phyloP scores from a whole-genome alignment of 2,329 filamentous ascomycete genomes.

The Paecilomyces sp. region DNA sequence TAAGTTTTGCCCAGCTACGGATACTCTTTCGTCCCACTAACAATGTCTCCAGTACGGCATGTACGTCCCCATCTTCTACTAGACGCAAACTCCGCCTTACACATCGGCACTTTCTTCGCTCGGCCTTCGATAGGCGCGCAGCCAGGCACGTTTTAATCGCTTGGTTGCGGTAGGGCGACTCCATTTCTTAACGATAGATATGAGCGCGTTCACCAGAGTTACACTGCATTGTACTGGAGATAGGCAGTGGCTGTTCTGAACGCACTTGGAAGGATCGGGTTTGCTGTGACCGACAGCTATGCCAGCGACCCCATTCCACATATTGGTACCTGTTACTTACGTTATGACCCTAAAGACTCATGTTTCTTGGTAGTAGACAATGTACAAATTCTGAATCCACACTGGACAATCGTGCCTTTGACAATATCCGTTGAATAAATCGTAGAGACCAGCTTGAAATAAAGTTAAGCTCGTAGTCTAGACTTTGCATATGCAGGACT shows the following conservation, averaged over 20 bases:
- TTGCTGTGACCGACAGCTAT: not conserved
- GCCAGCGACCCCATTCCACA: not conserved
- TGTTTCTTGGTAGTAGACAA: not conserved
- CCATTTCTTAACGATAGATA: not conserved
- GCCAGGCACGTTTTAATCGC: not conserved
- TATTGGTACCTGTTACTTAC: not conserved
- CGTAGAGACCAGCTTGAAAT: not conserved
- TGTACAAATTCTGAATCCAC: not conserved
- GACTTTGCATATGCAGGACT: not conserved
- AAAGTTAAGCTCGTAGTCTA: not conserved
- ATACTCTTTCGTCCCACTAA: slow-evolving; percentile 16
- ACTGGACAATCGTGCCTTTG: not conserved
- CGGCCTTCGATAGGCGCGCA: not conserved
- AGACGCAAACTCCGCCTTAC: not conserved
- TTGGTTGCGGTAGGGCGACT: not conserved
- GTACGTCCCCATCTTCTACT: slow-evolving; percentile 26
- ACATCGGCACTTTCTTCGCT: not conserved
- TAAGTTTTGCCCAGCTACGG: slow-evolving; percentile 36
- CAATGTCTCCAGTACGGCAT: slow-evolving; percentile 38
- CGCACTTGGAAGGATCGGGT: not conserved
- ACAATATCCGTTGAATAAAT: not conserved
- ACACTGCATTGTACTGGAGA: not conserved
- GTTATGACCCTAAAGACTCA: not conserved
- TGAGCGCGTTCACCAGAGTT: not conserved
- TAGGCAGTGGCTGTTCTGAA: not conserved